phyloP scores from a whole-genome alignment of 495 filamentous ascomycete genomes.

The Penicillium flavigenum region DNA sequence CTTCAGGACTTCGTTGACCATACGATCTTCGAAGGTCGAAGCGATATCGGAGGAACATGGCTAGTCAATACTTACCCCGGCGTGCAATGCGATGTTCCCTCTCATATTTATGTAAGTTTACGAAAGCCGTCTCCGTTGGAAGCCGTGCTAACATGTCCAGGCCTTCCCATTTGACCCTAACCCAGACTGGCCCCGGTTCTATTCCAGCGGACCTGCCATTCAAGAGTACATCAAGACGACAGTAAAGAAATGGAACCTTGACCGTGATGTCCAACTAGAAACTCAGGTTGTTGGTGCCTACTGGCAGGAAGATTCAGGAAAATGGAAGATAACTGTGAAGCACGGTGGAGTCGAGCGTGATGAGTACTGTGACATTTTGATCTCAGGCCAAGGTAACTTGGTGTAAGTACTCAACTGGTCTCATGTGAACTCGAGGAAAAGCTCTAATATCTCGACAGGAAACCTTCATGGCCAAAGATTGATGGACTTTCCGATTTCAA shows the following conservation, averaged over 20 bases:
- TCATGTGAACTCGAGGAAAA: not conserved
- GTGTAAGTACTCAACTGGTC: conserved; percentile 15
- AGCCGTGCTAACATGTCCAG: not conserved
- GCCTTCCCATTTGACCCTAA: conserved; percentile 58
- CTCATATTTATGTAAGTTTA: conserved; percentile 40
- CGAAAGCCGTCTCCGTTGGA: too few relatives aligned
- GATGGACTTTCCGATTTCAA: conserved; percentile 47
- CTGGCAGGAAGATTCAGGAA: conserved; percentile 49
- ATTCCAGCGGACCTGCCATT: conserved; percentile 58
- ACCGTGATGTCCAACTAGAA: conserved; percentile 44
- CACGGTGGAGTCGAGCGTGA: conserved; percentile 20
- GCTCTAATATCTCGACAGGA: conserved; percentile 16
- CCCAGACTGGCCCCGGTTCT: conserved; percentile 56
- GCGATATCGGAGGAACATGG: conserved; percentile 51
- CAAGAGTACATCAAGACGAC: conserved; percentile 53
- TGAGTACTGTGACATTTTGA: conserved; percentile 51
- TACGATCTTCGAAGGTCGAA: conserved; percentile 51
- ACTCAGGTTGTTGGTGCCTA: conserved; percentile 43
- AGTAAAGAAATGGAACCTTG: conserved; percentile 54
- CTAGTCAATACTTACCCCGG: conserved; percentile 55
- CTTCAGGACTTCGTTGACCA: conserved; percentile 46
- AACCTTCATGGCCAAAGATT: conserved; percentile 50
- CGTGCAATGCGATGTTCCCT: conserved; percentile 57
- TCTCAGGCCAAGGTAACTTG: conserved; percentile 29
- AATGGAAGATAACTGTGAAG: conserved; percentile 32